Evolutionary conservation across 75 land plant genomes (phyloP).

Genomic region (Selaginella moellendorffii): DNA sequence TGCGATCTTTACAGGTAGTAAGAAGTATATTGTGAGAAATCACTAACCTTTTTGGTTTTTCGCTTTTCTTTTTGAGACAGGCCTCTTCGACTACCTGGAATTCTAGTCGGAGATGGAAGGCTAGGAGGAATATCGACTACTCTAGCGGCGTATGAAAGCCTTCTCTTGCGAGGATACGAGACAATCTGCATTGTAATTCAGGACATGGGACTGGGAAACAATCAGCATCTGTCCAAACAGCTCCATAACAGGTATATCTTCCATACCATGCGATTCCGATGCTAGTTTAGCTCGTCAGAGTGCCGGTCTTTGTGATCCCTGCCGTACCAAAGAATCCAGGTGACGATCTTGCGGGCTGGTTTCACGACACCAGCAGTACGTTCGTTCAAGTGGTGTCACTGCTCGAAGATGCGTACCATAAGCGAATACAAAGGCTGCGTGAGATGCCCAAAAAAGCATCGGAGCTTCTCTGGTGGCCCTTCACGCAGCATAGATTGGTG

Average conservation of each 20-base stretch:
- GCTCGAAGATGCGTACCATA: conserved; percentile 28
- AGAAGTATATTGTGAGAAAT: background rate
- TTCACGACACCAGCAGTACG: conserved; percentile 31
- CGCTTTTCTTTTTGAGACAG: conserved; percentile 25
- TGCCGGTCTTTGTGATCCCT: conserved; percentile 68
- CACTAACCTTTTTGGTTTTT: background rate
- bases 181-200: conserved; percentile 51
- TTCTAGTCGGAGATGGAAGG: conserved; percentile 89
- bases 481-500: conserved; percentile 83
- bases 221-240: conserved; percentile 37
- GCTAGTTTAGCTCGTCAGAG: conserved; percentile 21
- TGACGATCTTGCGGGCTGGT: conserved; percentile 58
- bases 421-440: conserved; percentile 41
- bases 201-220: conserved; percentile 70
- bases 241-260: conserved; percentile 45
- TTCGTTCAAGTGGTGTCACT: conserved; percentile 44
- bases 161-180: conserved; percentile 77
- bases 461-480: conserved; percentile 86
- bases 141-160: conserved; percentile 74
- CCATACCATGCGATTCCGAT: background rate
- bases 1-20: conserved; percentile 75
- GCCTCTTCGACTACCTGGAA: conserved; percentile 67
- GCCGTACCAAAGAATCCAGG: conserved; percentile 47
- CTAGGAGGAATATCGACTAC: conserved; percentile 90
- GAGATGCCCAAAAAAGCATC: conserved; percentile 60